Conservation (phyloP, 2,329 filamentous ascomycete species). For the Fusarium pseudograminearum region DNA sequence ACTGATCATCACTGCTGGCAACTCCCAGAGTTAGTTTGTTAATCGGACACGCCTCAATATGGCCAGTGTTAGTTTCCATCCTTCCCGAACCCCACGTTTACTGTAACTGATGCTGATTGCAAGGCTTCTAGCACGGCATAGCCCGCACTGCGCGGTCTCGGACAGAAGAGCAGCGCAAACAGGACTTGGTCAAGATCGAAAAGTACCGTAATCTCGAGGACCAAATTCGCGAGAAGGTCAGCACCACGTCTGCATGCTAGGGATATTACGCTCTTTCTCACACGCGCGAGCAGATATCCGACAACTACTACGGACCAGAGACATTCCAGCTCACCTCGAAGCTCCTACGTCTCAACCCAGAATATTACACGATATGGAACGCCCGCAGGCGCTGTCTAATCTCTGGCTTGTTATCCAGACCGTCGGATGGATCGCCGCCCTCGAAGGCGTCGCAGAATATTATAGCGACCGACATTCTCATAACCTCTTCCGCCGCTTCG, state of each 20-base stretch:
- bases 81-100: background rate
- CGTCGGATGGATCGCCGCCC: constrained; percentile 62
- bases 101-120: constrained; percentile 45
- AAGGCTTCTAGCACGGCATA: constrained; percentile 78
- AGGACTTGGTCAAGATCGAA: constrained; percentile 80
- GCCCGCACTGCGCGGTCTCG: constrained; percentile 72
- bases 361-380: constrained; percentile 95
- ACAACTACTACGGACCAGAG: constrained; percentile 63
- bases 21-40: constrained; percentile 1
- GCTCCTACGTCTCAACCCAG: constrained; percentile 81
- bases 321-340: constrained; percentile 77
- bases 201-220: constrained; percentile 80
- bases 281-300: constrained; percentile 50
- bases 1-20: constrained; percentile 8
- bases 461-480: constrained; percentile 67
- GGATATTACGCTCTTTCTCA: constrained; percentile 23
- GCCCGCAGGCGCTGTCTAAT: constrained; percentile 79
- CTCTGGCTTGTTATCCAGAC: constrained; percentile 68
- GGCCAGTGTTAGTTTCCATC: constrained; percentile 40
- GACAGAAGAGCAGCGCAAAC: constrained; percentile 76
- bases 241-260: constrained; percentile 2
- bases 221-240: constrained; percentile 74
- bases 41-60: constrained; percentile 31
- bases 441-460: constrained; percentile 67
- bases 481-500: constrained; percentile 72